Conservation (phyloP, 495 filamentous ascomycete species). For the Aspergillus wentii region DNA sequence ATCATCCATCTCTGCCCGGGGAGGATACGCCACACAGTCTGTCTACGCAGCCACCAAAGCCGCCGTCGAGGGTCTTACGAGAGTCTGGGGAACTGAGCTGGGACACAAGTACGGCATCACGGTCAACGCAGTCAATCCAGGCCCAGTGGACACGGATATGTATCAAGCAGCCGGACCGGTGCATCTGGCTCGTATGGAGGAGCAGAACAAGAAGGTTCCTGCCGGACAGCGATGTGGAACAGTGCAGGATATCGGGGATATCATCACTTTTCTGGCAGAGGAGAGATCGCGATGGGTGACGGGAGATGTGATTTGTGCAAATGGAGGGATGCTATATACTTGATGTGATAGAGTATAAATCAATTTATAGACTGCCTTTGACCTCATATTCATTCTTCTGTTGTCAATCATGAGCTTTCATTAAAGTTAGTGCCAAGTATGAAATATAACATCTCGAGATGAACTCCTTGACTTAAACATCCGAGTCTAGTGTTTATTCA, state of each 20-base stretch:
- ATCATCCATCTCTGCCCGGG: slow-evolving; percentile 33
- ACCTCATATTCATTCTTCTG: no score
- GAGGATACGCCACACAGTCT: slow-evolving; percentile 16
- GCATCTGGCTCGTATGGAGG: slow-evolving; percentile 15
- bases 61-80: slow-evolving; percentile 25
- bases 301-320: slow-evolving; percentile 41
- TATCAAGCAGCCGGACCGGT: slow-evolving; percentile 14
- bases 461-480: no score
- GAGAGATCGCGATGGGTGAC: slow-evolving; percentile 50
- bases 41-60: slow-evolving; percentile 29
- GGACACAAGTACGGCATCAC: slow-evolving; percentile 27
- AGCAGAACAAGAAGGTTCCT: slow-evolving; percentile 18
- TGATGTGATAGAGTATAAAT: background rate
- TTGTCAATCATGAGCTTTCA: no score
- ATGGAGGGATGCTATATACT: slow-evolving; percentile 32
- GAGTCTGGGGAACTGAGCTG: slow-evolving; percentile 27
- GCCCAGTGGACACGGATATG: slow-evolving; percentile 35
- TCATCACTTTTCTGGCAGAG: slow-evolving; percentile 36
- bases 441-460: no score
- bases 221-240: slow-evolving; percentile 25
- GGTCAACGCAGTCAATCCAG: slow-evolving; percentile 32
- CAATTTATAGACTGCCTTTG: no score
- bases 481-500: no score
- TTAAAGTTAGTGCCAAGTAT: no score
- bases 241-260: slow-evolving; percentile 42